Base-by-base conservation (phyloP, 2,329 filamentous ascomycete genomes). In the Rugonectria rugulosa region DNA sequence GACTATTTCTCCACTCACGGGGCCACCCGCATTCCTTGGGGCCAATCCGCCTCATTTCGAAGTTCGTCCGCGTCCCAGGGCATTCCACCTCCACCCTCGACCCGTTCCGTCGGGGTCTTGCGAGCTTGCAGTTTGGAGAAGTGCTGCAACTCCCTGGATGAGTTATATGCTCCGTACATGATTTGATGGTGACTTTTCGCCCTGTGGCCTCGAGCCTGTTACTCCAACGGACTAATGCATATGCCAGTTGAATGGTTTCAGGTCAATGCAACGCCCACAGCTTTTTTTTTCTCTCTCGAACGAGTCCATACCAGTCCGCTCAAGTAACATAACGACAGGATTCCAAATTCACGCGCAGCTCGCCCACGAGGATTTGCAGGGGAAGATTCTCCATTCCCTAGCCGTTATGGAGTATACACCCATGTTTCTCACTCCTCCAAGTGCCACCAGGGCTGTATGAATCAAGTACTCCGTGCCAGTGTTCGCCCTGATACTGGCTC, bases 1-100 rank as follows among this genome's bases (percentile, higher is more conserved):
- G 40, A 44, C 42, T 17, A 40, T 8, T 44, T 56, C 60, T 66
- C 65, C 65, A 64, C 65, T 44, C 46, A 61, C 64, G 65, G 62
- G 62, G 60, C 63, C 65, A 66, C 65, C 65, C 65, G 65, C 53
- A 59, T 68, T 62, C 61, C 63, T 64, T 66, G 62, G 61, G 56
- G 59, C 56, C 57, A 55, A 67, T 57, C 58, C 62, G 63, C 65
- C 62, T 68, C 63, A 65, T 56, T 63, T 62, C 61, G 57, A 65
- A 38, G 46, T 49, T 49, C 46, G 46, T 38, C 58, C 46, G 48
- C 51, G 38, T 47, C 56, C 56, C 50, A 54, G 53, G 41, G 32
- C 32, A n/a, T 40, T 23, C 37, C 32, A 15, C 15, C 32, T 36
- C 32, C 46, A 55, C 54, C 57, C 59, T 59, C 58, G 61, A 61